phyloP scores from a whole-genome alignment of 371 early-diverging fungal genomes.

The Entomophthora muscae region DNA sequence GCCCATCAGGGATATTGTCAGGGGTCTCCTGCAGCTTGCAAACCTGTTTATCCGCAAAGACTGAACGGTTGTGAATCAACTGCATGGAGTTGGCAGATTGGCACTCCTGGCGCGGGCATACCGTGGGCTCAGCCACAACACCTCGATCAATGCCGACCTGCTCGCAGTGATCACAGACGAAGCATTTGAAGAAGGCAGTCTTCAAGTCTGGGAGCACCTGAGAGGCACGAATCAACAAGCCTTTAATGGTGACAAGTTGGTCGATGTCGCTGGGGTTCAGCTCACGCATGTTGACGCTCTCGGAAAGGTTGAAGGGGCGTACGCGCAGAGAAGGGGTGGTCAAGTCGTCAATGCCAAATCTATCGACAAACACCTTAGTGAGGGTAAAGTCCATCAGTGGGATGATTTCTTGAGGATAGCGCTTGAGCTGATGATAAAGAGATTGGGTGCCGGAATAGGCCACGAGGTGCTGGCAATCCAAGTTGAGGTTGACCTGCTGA shows the following conservation, averaged over 20 bases:
- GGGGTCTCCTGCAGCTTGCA: slow-evolving; percentile 97
- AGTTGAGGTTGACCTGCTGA: slow-evolving; percentile 47
- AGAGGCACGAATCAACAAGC: slow-evolving; percentile 86
- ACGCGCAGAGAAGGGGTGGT: slow-evolving; percentile 28
- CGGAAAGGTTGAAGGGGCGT: slow-evolving; percentile 78
- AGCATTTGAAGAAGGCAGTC: slow-evolving; percentile 81
- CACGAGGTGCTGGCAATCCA: slow-evolving; percentile 76
- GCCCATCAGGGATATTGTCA: slow-evolving; percentile 94
- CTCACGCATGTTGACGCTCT: slow-evolving; percentile 77
- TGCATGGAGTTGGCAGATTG: slow-evolving; percentile 60
- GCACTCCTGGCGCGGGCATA: slow-evolving; percentile 73
- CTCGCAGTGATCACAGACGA: slow-evolving; percentile 65
- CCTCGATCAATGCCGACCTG: slow-evolving; percentile 81
- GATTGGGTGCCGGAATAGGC: slow-evolving; percentile 36
- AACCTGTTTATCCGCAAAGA: slow-evolving; percentile 94
- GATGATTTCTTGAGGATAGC: slow-evolving; percentile 97
- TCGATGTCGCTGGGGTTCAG: slow-evolving; percentile 96
- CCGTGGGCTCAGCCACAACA: slow-evolving; percentile 80
- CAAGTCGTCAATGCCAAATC: slow-evolving; percentile 34
- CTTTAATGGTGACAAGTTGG: slow-evolving; percentile 89
- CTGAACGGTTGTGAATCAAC: slow-evolving; percentile 84
- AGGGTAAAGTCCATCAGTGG: slow-evolving; percentile 87
- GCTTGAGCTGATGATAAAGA: slow-evolving; percentile 71
- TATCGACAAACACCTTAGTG: slow-evolving; percentile 55
- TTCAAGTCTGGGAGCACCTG: slow-evolving; percentile 93